A percentile compares a stretch with the other conserved stretches of the same genome.
phyloP scores from a whole-genome alignment of 2,329 filamentous ascomycete species.

The Cercospora brassicicola region DNA sequence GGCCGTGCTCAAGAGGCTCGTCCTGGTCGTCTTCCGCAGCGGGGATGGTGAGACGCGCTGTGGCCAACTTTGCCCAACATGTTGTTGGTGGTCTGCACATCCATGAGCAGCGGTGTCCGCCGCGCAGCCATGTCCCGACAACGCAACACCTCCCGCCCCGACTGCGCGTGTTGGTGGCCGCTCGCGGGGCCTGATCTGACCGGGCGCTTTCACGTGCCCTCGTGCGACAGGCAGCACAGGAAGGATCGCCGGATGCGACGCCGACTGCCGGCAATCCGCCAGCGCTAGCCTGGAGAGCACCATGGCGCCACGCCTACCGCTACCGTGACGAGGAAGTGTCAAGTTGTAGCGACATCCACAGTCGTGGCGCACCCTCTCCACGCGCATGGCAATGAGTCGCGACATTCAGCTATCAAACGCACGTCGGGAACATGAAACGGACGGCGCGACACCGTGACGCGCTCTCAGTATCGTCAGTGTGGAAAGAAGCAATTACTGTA shows the following conservation, averaged over 20 bases:
- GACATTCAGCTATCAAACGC: background rate
- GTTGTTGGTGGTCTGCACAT: slow-evolving; percentile 2
- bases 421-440: background rate
- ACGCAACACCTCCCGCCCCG: background rate
- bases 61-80: slow-evolving; percentile 11
- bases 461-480: background rate
- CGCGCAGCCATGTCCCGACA: background rate
- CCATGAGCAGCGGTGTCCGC: background rate
- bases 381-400: background rate
- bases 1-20: slow-evolving; percentile 11
- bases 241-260: background rate
- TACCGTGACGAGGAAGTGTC: background rate
- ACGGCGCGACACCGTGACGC: background rate
- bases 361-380: background rate
- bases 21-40: slow-evolving; percentile 15
- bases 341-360: background rate
- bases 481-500: background rate
- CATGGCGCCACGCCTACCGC: background rate
- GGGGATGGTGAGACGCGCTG: slow-evolving; percentile 17
- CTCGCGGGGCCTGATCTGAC: background rate
- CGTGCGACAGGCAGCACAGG: background rate
- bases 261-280: background rate
- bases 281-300: background rate
- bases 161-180: background rate
- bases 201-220: background rate